A percentile compares a stretch with the other conserved stretches of the same genome.
These are phyloP conservation scores for Talaromyces nanjingensis DNA, from an alignment of 495 filamentous ascomycete species.

Conservation along the genomic window DNA sequence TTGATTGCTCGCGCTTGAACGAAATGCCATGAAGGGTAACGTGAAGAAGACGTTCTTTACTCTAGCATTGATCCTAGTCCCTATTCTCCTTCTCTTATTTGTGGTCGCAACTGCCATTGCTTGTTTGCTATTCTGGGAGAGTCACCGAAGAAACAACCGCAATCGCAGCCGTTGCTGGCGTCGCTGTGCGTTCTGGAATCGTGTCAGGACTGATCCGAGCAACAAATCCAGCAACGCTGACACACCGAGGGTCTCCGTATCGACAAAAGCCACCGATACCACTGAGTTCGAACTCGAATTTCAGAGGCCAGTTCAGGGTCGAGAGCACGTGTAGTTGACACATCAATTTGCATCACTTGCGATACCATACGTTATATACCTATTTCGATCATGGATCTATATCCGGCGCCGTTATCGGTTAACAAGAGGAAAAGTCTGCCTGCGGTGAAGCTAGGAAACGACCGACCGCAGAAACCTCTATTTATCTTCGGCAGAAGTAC, in stretches of 20 bases:
- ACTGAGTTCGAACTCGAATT: constrained; percentile 17
- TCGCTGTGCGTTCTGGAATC: constrained; percentile 9
- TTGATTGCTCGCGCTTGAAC: constrained; percentile 8
- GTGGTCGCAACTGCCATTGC: constrained; percentile 40
- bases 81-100: constrained; percentile 40
- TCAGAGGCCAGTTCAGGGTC: constrained; percentile 11
- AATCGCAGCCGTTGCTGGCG: not conserved
- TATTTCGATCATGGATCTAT: not conserved
- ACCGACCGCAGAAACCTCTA: not conserved
- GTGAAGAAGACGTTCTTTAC: constrained; percentile 34
- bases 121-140: constrained; percentile 33
- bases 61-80: constrained; percentile 47
- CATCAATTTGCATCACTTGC: not conserved
- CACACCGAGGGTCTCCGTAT: constrained; percentile 13
- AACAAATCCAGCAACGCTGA: constrained; percentile 14
- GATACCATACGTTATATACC: not conserved
- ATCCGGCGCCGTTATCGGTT: not conserved
- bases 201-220: constrained; percentile 11
- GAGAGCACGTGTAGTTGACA: constrained; percentile 16
- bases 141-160: constrained; percentile 2
- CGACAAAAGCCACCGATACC: constrained; percentile 14
- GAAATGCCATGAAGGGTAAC: constrained; percentile 26
- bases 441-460: not conserved
- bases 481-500: not conserved
- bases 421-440: not conserved